These are phyloP conservation scores for Ganoderma multipileum DNA, from an alignment of 1,284 basidiomycete genomes.

Conservation along the genomic window DNA sequence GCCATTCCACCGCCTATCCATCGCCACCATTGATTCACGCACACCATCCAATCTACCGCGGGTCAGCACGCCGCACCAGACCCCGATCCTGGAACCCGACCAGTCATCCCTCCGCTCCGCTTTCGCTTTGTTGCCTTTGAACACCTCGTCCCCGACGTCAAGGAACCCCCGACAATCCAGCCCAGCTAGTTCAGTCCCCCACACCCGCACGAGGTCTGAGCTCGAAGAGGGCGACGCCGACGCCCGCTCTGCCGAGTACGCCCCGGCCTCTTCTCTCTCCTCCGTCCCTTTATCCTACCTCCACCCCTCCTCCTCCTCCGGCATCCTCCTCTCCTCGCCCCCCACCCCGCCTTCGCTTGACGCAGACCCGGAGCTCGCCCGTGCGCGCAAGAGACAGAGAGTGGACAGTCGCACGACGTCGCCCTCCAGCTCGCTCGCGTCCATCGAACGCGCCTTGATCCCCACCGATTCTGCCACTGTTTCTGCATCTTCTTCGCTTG, in stretches of 20 bases:
- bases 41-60: slow-evolving; percentile 60
- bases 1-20: slow-evolving; percentile 19
- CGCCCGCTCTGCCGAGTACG: slow-evolving; percentile 34
- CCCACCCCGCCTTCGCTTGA: slow-evolving; percentile 19
- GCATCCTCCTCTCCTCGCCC: slow-evolving; percentile 28
- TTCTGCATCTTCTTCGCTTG: slow-evolving; percentile 20
- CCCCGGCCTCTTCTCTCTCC: slow-evolving; percentile 32
- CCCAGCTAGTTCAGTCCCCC: slow-evolving; percentile 57
- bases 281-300: slow-evolving; percentile 36
- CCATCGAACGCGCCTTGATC: slow-evolving; percentile 41
- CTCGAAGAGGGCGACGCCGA: slow-evolving; percentile 60
- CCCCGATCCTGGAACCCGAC: slow-evolving; percentile 54
- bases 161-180: slow-evolving; percentile 33
- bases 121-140: slow-evolving; percentile 38
- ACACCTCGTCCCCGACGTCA: slow-evolving; percentile 30
- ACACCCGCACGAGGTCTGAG: slow-evolving; percentile 67
- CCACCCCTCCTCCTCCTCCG: slow-evolving; percentile 34
- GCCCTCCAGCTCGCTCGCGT: slow-evolving; percentile 35
- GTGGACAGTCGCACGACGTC: slow-evolving; percentile 49
- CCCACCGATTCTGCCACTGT: slow-evolving; percentile 33
- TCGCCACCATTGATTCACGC: slow-evolving; percentile 75
- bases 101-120: slow-evolving; percentile 36
- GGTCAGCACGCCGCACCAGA: slow-evolving; percentile 53
- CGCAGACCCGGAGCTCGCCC: slow-evolving; percentile 27
- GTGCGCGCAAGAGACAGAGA: slow-evolving; percentile 68